These are phyloP conservation scores for Lavandula angustifolia DNA, from an alignment of 257 asterid species.

Conservation along the genomic window DNA sequence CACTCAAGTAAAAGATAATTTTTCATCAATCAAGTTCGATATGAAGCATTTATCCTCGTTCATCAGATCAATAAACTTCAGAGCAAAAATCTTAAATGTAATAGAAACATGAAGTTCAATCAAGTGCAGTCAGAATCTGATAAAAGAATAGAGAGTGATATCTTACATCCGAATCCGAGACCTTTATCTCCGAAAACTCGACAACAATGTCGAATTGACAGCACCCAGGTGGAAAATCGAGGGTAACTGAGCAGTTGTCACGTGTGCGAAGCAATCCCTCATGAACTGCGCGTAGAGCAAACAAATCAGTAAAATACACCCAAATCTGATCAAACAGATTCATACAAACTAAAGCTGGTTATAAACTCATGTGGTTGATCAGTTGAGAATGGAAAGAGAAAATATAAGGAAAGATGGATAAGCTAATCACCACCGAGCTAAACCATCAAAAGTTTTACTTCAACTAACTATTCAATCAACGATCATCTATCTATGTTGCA, in stretches of 20 bases:
- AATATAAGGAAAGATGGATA: too few species aligned
- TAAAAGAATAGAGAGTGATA: neutral
- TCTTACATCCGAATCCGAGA: slow-evolving; percentile 61
- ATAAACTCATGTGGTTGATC: neutral
- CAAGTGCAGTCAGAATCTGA: slow-evolving; percentile 2
- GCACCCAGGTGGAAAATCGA: slow-evolving; percentile 58
- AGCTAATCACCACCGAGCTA: too few species aligned
- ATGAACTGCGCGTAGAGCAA: slow-evolving; percentile 67
- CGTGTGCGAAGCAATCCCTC: slow-evolving; percentile 79
- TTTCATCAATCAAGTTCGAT: too few species aligned
- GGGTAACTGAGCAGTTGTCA: slow-evolving; percentile 81
- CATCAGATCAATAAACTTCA: too few species aligned
- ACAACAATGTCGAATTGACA: slow-evolving; percentile 75
- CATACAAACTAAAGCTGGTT: neutral
- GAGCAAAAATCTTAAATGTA: too few species aligned
- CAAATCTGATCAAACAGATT: neutral
- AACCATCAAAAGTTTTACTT: too few species aligned
- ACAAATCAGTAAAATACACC: slow-evolving; percentile 15
- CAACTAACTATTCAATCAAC: too few species aligned
- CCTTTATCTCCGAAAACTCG: slow-evolving; percentile 85
- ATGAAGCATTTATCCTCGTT: neutral
- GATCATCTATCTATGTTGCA: too few species aligned
- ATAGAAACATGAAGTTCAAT: neutral
- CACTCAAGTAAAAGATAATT: too few species aligned
- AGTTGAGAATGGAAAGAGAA: too few species aligned